Evolutionary conservation across 306 rosid genomes (phyloP).

Genomic region (Sphenostylis stenocarpa): DNA sequence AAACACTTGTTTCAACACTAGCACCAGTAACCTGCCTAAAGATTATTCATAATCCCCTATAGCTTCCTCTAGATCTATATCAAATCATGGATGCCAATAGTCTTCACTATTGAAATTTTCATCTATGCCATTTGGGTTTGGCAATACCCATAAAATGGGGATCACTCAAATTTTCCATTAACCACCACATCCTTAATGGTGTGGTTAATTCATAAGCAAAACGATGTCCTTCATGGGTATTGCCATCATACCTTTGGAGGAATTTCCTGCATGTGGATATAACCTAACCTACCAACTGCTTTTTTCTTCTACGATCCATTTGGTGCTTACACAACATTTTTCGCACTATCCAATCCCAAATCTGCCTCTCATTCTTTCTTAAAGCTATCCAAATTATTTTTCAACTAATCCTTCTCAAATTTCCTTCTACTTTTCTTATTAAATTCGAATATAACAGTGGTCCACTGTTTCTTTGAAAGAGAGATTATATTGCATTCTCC

Average conservation of each 20-base stretch:
- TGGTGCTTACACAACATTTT: neutral
- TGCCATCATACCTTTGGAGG: no score
- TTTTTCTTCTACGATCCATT: neutral
- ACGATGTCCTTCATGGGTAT: neutral
- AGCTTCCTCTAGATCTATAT: neutral
- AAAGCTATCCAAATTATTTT: no score
- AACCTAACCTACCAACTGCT: no score
- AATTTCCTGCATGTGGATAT: no score
- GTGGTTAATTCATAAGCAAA: neutral
- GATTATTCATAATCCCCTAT: neutral
- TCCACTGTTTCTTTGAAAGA: no score
- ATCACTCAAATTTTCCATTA: neutral
- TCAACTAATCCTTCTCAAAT: no score
- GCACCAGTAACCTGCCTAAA: neutral
- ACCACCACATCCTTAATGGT: neutral
- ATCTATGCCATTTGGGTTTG: neutral
- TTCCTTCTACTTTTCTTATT: no score
- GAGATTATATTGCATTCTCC: no score
- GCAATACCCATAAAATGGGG: neutral
- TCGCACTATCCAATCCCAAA: neutral
- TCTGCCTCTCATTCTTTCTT: neutral
- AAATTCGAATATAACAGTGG: no score
- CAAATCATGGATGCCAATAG: neutral
- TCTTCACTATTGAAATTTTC: neutral
- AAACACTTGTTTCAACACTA: neutral